Evolutionary conservation across 1,139 yeast genomes (phyloP).

Genomic region (Suhomyces panamericanus): DNA sequence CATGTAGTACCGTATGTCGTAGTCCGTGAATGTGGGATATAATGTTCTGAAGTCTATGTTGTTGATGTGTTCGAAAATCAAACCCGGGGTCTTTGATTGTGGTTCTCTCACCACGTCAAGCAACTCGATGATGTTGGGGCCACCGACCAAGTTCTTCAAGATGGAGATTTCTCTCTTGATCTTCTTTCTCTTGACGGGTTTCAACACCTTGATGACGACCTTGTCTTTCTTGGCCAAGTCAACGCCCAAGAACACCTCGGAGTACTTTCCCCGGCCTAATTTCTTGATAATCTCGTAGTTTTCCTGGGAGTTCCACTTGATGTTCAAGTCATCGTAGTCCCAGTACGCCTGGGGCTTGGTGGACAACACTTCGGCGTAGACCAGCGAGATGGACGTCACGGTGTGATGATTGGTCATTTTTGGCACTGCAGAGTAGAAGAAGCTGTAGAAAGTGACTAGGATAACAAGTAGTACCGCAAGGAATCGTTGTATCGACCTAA

Average conservation of each 20-base stretch:
- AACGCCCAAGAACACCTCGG: constrained; percentile 57
- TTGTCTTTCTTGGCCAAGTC: constrained; percentile 54
- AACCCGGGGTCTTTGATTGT: constrained; percentile 86
- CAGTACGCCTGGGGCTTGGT: constrained; percentile 47
- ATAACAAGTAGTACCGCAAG: constrained; percentile 11
- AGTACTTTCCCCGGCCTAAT: constrained; percentile 50
- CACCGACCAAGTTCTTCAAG: constrained; percentile 81
- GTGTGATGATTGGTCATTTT: constrained; percentile 17
- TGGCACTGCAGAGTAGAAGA: constrained; percentile 1
- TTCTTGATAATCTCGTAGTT: constrained; percentile 48
- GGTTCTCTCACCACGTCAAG: constrained; percentile 91
- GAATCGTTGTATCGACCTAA: constrained; percentile 9
- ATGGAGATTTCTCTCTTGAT: constrained; percentile 94
- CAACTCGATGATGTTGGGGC: constrained; percentile 79
- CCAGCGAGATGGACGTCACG: constrained; percentile 39
- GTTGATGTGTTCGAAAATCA: constrained; percentile 87
- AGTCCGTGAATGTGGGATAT: constrained; percentile 84
- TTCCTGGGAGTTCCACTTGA: constrained; percentile 50
- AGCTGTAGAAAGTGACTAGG: constrained; percentile 11
- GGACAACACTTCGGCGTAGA: constrained; percentile 46
- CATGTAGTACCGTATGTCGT: constrained; percentile 86
- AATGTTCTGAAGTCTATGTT: constrained; percentile 88
- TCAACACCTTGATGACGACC: constrained; percentile 88
- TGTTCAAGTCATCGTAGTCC: constrained; percentile 49
- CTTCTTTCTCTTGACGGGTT: constrained; percentile 96